Base-by-base conservation (phyloP, 441 rosid genomes). In the Daphne laureola region DNA sequence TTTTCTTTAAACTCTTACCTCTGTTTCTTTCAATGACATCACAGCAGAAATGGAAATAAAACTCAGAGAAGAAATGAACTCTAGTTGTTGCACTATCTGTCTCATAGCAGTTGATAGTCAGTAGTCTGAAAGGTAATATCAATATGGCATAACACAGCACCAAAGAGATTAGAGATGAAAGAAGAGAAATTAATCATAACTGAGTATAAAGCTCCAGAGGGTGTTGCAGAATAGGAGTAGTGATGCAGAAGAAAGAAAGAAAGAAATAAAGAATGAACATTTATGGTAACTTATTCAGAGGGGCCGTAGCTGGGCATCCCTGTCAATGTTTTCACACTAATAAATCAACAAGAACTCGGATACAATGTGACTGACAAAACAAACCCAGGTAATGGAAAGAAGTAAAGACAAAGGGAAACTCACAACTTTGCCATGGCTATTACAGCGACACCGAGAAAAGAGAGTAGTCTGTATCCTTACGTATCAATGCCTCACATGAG, bases 261-360 rank as follows among this genome's bases (percentile, higher is more conserved):
- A n/a, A 18, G 23, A 18, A 21, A 21, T 51, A 66, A 73, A 79
- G 78, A 74, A 74, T 67, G 41, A 66, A 65, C 70, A 59, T 63
- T 65, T 66, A 67, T 59, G 38, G 60, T 58, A 68, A 78, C 81
- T 81, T 83, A 79, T 79, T 79, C 72, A 45, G 42, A 57, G 69
- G 75, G 72, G 73, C 91, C 84, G 89, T 88, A 78, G 66, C 64
- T 78, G 84, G 86, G 86, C 74, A 71, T 67, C 69, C 86, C 75
- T 62, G 46, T 67, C 50, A 74, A 73, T 62, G 77, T 71, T 80
- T 21, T 76, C 92, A 77, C 87, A 73, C 86, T 78, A 72, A 63
- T 74, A 60, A 80, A 63, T 73, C 65, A 74, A 67, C 68, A 67
- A 65, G 51, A 76, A 71, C 74, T 74, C 81, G 52, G 72, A 49